Evolutionary conservation across 2,329 filamentous ascomycete genomes (phyloP), one percentile per base, ranked within the genome.

Genomic region (Knoxdaviesia capensis): DNA sequence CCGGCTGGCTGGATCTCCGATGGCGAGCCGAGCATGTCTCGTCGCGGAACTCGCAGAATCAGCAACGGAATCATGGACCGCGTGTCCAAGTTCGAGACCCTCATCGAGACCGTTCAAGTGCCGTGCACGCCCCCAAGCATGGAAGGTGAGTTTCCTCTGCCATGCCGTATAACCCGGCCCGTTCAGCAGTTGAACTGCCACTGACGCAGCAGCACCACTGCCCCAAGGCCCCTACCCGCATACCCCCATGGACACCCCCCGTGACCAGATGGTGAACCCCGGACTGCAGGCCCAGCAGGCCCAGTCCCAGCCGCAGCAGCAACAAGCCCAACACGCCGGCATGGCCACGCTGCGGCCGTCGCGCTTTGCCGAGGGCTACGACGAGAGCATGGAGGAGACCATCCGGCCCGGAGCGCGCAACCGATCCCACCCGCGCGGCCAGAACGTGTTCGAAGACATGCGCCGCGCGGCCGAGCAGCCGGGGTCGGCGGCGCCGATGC

Each of bases 371-470:
- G 71, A 77, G 30, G 65, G 64, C 38, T 76, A 75, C 48, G 74
- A 79, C 50, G 72, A 74, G 55, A 76, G 72, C 9, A 73, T 76
- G 68, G 73, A 77, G 51, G 72, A 76, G 55, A 77, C 74, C 0
- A 64, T 78, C 50, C 77, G 76, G 58, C 73, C 74, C 5, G 51
- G 56, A 9, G 41, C 43, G 31, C 62, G 63, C 33, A 58, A 54
- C 42, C 61, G 59, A 31, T 51, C 54, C 32, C 66, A 63, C 46
- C 59, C 54, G 44, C 61, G 64, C 35, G 56, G 63, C 34, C 64
- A 66, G 46, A 66, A 61, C 32, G 62, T 71, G 44, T 77, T 78
- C 49, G 66, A 74, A 39, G 69, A 73, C 41, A 66, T 76, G 63
- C 63, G 68, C 48, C 64, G 66, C 48, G 67, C 71, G 44, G 62